Evolutionary conservation across 495 filamentous ascomycete genomes (phyloP), one percentile per base, ranked within the genome.

Genomic region (Penicilliopsis zonata): DNA sequence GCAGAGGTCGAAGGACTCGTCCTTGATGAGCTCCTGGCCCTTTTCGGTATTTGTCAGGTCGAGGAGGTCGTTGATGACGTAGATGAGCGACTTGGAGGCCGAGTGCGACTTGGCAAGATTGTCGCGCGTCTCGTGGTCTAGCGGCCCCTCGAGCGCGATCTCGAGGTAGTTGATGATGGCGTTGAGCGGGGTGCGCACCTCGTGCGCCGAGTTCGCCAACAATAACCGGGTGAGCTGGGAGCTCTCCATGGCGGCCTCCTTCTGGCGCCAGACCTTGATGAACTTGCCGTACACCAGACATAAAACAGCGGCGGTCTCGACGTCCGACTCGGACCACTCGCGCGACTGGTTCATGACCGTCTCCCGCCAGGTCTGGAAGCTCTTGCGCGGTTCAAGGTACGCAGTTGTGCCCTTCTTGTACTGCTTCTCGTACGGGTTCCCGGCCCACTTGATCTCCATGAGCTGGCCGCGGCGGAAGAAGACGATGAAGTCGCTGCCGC

Each of bases 151-250:
- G 2, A 96, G 59, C 0, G 88, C 88, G 39, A 94, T 94, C 45
- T 96, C 87, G 2, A 96, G 62, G 36, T 90, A 94, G 43, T 96
- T 96, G 49, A 96, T 88, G 46, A 96, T 92, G 13, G 88, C 88
- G 51, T 94, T 94, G 3, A 96, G 60, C 1, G 87, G 87, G 0
- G 88, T 96, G 18, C 88, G 80, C 9, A 96, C 84, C 61, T 94
- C 87, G 44, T 96, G 87, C 0, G 87, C 88, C 1, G 86, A 92
- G 45, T 96, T 94, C 5, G 88, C 83, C 2, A 94, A 62, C 7
- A 96, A 54, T 8, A 96, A 57, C 27, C 73, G 65, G 1, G 84
- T 93, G 13, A 95, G 60, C 25, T 85, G 76, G 34, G 80, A 90
- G 43, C 61, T 88, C 38, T 92, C 78, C 45, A 92, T 53, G 3